phyloP scores from a whole-genome alignment of 768 basidiomycete species.

The Cystofilobasidium bisporidii region DNA sequence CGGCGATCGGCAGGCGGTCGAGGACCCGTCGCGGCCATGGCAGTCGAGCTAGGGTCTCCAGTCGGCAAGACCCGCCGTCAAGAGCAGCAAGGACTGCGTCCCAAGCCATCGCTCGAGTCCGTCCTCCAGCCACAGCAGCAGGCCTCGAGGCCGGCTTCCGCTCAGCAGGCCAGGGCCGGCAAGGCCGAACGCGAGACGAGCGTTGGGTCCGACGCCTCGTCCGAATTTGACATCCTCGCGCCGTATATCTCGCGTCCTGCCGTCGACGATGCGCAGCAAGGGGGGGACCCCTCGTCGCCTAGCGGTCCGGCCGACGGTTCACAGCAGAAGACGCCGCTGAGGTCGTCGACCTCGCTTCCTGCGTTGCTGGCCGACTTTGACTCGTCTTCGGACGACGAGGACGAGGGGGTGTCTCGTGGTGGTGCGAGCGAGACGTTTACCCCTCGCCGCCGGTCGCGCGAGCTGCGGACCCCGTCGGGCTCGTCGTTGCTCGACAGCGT shows the following conservation, averaged over 20 bases:
- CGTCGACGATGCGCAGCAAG: neutral
- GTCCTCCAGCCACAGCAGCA: neutral
- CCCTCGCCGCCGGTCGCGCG: neutral
- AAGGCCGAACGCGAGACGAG: neutral
- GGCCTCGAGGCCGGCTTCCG: neutral
- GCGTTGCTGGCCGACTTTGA: neutral
- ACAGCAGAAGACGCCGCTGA: neutral
- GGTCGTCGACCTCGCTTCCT: neutral
- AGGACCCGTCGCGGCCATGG: neutral
- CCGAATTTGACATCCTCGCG: slow-evolving; percentile 5
- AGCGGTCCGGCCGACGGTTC: neutral
- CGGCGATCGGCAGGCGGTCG: too few relatives aligned
- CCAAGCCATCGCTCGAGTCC: neutral
- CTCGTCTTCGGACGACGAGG: neutral
- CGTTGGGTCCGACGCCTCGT: neutral
- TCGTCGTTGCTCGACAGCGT: neutral
- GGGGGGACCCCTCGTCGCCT: too few relatives aligned
- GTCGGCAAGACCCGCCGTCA: too few relatives aligned
- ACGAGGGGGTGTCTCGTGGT: too few relatives aligned
- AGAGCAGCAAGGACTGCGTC: neutral
- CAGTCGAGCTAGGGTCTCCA: neutral
- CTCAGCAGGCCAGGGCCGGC: neutral
- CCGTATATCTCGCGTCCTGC: neutral
- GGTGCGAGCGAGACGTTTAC: neutral
- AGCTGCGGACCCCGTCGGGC: neutral